Evolutionary conservation across 2,329 filamentous ascomycete genomes (phyloP).

Genomic region (Aspergillus fischeri): DNA sequence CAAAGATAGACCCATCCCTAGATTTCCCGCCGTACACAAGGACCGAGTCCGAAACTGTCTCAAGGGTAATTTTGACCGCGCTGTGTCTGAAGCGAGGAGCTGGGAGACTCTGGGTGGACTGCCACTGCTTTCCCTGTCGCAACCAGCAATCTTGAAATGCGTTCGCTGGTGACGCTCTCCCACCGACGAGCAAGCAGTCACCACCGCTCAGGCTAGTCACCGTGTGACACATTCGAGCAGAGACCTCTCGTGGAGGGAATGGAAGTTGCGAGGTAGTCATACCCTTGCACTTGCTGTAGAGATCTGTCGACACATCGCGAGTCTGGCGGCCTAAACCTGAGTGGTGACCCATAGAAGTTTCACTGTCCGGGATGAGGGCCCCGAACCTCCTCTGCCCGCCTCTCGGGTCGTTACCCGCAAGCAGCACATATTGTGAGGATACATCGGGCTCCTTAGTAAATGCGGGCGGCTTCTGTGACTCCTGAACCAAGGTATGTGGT

Average conservation of each 20-base stretch:
- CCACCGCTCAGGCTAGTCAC: slow-evolving; percentile 60
- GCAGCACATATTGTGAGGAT: slow-evolving; percentile 16
- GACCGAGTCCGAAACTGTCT: slow-evolving; percentile 38
- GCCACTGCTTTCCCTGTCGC: slow-evolving; percentile 61
- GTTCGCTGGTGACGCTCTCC: slow-evolving; percentile 69
- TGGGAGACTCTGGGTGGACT: slow-evolving; percentile 61
- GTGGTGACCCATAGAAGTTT: slow-evolving; percentile 33
- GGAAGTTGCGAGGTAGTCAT: slow-evolving; percentile 43
- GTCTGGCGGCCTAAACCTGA: slow-evolving; percentile 44
- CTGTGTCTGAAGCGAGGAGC: slow-evolving; percentile 72
- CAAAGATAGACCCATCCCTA: slow-evolving; percentile 46
- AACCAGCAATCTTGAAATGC: slow-evolving; percentile 74
- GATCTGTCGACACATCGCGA: slow-evolving; percentile 45
- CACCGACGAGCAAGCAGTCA: slow-evolving; percentile 67
- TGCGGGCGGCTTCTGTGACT: neutral
- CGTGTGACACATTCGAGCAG: slow-evolving; percentile 67
- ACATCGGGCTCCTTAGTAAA: neutral
- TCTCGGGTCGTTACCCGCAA: slow-evolving; percentile 26
- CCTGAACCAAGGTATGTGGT: neutral
- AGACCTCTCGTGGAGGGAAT: slow-evolving; percentile 37
- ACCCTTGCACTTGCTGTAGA: slow-evolving; percentile 47
- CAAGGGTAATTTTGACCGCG: slow-evolving; percentile 46
- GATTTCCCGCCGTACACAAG: slow-evolving; percentile 62
- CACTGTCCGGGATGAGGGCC: slow-evolving; percentile 44
- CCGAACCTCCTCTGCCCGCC: slow-evolving; percentile 58